A percentile compares a stretch with the other conserved stretches of the same genome.
These are phyloP conservation scores for Apiospora arundinis DNA, from an alignment of 2,329 filamentous ascomycete species.

Conservation along the genomic window DNA sequence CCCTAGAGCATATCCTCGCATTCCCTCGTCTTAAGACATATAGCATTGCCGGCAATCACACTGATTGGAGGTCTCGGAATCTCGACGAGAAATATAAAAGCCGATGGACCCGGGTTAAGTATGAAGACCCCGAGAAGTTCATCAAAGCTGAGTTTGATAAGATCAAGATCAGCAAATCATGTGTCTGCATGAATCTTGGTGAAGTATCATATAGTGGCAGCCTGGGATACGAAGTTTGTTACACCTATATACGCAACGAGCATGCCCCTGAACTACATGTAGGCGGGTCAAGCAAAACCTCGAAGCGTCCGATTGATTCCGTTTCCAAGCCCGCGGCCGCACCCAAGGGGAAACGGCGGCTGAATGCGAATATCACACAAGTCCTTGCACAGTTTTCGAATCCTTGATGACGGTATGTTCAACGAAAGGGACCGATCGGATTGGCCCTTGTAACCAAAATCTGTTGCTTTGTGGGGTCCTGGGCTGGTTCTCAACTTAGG, in stretches of 20 bases:
- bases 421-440: too few species aligned
- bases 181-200: constrained; percentile 4
- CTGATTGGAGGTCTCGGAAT: background rate
- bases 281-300: background rate
- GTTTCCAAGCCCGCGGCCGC: background rate
- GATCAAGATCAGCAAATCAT: background rate
- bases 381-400: background rate
- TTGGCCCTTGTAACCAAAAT: too few species aligned
- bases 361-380: background rate
- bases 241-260: background rate
- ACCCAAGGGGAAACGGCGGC: background rate
- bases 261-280: background rate
- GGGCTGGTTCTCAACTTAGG: too few species aligned
- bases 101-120: background rate
- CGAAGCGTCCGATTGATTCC: background rate
- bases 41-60: background rate
- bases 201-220: too few species aligned
- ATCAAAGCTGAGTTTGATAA: background rate
- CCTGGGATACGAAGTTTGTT: background rate
- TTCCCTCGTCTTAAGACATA: background rate
- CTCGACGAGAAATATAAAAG: background rate
- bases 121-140: background rate
- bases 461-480: too few species aligned
- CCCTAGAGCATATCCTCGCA: background rate
- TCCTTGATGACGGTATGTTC: background rate